Conservation (phyloP, 306 rosid genomes). For the Oemleria cerasiformis region DNA sequence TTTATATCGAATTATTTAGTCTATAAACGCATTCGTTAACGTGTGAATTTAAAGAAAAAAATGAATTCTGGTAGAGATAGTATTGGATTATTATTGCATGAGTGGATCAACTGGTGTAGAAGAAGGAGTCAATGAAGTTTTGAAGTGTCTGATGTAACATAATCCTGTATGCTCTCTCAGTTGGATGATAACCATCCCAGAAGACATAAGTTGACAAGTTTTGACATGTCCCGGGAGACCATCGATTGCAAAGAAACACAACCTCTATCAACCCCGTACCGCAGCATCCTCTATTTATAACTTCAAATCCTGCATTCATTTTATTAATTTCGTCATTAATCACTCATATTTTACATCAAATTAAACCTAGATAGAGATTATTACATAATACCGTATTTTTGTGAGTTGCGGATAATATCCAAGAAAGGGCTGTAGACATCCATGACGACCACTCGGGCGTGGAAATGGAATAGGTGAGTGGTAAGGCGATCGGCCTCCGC, state of each 20-base stretch:
- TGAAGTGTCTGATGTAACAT: conserved; percentile 12
- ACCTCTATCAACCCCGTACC: conserved; percentile 29
- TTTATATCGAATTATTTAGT: too few species aligned
- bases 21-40: too few species aligned
- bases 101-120: not conserved
- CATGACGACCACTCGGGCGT: conserved; percentile 8
- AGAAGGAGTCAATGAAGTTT: not conserved
- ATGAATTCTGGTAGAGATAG: too few species aligned
- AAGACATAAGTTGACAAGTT: conserved; percentile 18
- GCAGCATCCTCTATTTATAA: conserved; percentile 26
- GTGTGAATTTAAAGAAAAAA: too few species aligned
- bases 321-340: too few species aligned
- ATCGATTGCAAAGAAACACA: conserved; percentile 1
- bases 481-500: not conserved
- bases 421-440: conserved; percentile 10
- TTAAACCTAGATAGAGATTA: too few species aligned
- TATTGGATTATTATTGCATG: too few species aligned
- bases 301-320: conserved; percentile 31
- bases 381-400: conserved; percentile 8
- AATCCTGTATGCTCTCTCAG: conserved; percentile 28
- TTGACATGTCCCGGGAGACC: conserved; percentile 8
- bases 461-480: too few species aligned
- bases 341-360: too few species aligned
- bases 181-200: conserved; percentile 48
- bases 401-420: not conserved